Percentiles rank a stretch among this genome's conserved stretches.
Conservation (phyloP, 2,329 filamentous ascomycete species). For the Trichoderma atrobrunneum region DNA sequence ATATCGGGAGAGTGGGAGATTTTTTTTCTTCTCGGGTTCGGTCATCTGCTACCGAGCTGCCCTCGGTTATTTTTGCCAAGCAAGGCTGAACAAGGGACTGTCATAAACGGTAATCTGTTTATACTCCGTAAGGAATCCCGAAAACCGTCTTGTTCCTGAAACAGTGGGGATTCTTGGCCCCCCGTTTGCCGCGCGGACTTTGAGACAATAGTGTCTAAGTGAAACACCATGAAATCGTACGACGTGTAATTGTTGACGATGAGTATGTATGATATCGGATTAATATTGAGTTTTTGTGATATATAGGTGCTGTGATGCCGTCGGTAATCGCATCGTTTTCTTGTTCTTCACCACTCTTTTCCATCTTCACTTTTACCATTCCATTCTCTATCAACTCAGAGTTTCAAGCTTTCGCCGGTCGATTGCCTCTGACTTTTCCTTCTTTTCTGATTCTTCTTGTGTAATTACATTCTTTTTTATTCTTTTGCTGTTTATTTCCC, state of each 20-base stretch:
- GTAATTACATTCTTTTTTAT: not conserved
- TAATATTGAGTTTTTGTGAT: not conserved
- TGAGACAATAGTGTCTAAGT: not conserved
- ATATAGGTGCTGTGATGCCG: not conserved
- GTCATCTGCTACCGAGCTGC: not conserved
- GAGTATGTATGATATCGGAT: not conserved
- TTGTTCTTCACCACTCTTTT: not conserved
- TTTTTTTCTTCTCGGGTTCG: not conserved
- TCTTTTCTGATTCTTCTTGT: not conserved
- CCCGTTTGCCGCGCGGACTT: conserved; percentile 5
- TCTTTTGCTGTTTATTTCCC: not conserved
- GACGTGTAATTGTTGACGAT: not conserved
- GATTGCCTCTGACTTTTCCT: not conserved
- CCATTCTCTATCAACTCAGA: not conserved
- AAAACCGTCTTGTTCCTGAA: not conserved
- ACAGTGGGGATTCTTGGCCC: not conserved
- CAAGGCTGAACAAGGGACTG: not conserved
- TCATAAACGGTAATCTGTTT: not conserved
- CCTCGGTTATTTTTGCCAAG: not conserved
- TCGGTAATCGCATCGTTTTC: not conserved
- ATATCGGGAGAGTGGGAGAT: not conserved
- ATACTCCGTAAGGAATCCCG: not conserved
- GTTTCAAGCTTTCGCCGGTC: conserved; percentile 9
- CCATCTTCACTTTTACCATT: not conserved
- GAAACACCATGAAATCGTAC: not conserved